Conservation (phyloP, 495 filamentous ascomycete species). For the Xylaria cubensis region DNA sequence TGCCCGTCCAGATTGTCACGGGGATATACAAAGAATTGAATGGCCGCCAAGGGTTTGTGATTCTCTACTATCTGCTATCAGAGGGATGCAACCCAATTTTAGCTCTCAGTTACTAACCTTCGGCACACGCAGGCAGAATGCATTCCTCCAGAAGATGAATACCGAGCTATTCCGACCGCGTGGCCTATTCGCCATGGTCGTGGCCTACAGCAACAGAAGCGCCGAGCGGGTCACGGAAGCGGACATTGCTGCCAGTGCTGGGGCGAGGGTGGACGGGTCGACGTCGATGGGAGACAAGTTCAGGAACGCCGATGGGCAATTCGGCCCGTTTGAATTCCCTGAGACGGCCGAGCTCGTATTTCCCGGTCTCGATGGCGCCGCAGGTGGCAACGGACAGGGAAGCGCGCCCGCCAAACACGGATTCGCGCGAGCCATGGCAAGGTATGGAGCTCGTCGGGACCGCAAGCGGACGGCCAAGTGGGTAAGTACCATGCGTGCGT, state of each 20-base stretch:
- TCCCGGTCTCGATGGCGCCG: slow-evolving; percentile 31
- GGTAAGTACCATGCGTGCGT: neutral
- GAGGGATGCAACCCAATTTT: too few species aligned
- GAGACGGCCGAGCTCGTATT: slow-evolving; percentile 36
- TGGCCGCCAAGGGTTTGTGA: slow-evolving; percentile 36
- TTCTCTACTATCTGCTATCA: neutral
- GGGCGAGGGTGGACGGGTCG: neutral
- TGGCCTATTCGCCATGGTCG: slow-evolving; percentile 65
- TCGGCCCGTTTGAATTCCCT: slow-evolving; percentile 38
- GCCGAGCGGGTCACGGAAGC: slow-evolving; percentile 25
- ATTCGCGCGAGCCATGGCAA: slow-evolving; percentile 9
- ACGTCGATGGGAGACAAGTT: slow-evolving; percentile 7
- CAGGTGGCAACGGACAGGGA: slow-evolving; percentile 29
- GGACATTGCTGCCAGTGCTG: slow-evolving; percentile 22
- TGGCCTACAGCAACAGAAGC: slow-evolving; percentile 55
- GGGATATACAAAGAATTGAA: slow-evolving; percentile 54
- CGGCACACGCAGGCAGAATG: slow-evolving; percentile 51
- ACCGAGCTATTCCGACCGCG: slow-evolving; percentile 63
- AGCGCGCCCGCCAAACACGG: slow-evolving; percentile 33
- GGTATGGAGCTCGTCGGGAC: too few species aligned
- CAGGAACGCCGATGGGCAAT: slow-evolving; percentile 33
- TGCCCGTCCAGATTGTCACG: slow-evolving; percentile 49
- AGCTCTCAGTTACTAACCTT: too few species aligned
- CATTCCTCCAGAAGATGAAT: slow-evolving; percentile 64
- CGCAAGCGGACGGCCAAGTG: slow-evolving; percentile 13